Percentiles rank a stretch among this genome's conserved stretches.
These are phyloP conservation scores for Xylaria sp. DNA, from an alignment of 495 filamentous ascomycete genomes.

Conservation along the genomic window DNA sequence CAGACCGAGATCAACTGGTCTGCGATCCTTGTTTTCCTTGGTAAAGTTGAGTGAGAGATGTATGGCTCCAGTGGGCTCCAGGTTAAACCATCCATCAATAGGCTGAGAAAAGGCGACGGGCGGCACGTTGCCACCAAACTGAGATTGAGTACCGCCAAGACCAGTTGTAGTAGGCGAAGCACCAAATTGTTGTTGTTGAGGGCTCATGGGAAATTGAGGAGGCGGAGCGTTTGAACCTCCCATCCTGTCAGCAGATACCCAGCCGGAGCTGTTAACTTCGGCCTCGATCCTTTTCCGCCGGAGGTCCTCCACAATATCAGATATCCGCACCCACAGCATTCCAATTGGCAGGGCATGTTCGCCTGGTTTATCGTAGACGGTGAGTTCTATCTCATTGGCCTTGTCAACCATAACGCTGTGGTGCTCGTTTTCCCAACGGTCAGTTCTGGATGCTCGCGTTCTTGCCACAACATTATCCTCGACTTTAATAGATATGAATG, in stretches of 20 bases:
- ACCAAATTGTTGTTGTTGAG: slow-evolving; percentile 53
- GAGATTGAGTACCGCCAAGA: slow-evolving; percentile 25
- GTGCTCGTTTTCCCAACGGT: slow-evolving; percentile 88
- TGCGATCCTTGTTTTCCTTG: slow-evolving; percentile 62
- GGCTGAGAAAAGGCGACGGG: slow-evolving; percentile 63
- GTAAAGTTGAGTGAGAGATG: slow-evolving; percentile 79
- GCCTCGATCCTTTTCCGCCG: slow-evolving; percentile 96
- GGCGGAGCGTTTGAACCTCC: slow-evolving; percentile 55
- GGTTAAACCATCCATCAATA: slow-evolving; percentile 95
- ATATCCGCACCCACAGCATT: slow-evolving; percentile 94
- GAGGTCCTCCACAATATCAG: slow-evolving; percentile 97
- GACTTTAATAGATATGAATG: slow-evolving; percentile 93
- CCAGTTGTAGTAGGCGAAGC: slow-evolving; percentile 40
- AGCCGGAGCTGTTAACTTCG: slow-evolving; percentile 87
- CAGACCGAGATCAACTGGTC: slow-evolving; percentile 84
- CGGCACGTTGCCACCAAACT: slow-evolving; percentile 36
- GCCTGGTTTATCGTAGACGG: slow-evolving; percentile 92
- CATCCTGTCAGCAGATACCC: slow-evolving; percentile 97
- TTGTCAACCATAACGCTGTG: slow-evolving; percentile 95
- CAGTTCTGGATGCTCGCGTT: slow-evolving; percentile 85
- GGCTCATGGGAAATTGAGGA: slow-evolving; percentile 61
- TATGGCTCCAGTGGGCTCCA: slow-evolving; percentile 92
- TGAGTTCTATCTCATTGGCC: slow-evolving; percentile 97
- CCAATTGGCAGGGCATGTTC: slow-evolving; percentile 92
- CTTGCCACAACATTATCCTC: slow-evolving; percentile 89